phyloP scores from a whole-genome alignment of 345 rosid species.

The Passiflora organensis region DNA sequence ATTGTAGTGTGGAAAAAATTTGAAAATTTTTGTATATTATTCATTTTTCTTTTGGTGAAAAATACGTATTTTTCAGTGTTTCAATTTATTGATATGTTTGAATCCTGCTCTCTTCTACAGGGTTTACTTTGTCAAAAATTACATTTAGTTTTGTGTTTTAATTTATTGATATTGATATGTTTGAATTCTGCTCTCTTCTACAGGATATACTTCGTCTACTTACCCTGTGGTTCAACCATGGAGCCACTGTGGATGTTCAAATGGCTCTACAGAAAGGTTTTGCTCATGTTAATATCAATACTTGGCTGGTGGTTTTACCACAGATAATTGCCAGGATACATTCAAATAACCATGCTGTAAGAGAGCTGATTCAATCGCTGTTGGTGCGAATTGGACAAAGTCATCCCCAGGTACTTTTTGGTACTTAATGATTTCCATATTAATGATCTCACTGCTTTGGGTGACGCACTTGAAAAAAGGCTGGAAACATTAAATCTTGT shows the following conservation, averaged over 20 bases:
- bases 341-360: conserved; percentile 87
- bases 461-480: not conserved
- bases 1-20: no score
- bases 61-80: no score
- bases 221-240: conserved; percentile 98
- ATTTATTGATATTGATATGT: no score
- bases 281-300: conserved; percentile 79
- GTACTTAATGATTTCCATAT: conserved; percentile 3
- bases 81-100: no score
- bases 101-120: conserved; percentile 38
- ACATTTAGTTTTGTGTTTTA: no score
- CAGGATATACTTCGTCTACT: conserved; percentile 99
- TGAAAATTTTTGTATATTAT: no score
- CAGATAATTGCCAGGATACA: conserved; percentile 99
- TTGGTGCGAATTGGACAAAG: conserved; percentile 88
- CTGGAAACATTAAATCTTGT: not conserved
- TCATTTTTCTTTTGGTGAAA: no score
- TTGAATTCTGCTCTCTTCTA: conserved; percentile 18
- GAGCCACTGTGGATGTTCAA: conserved; percentile 89
- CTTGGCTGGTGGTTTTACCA: conserved; percentile 96
- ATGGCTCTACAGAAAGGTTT: conserved; percentile 80
- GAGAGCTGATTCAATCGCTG: conserved; percentile 91
- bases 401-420: conserved; percentile 86
- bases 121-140: conserved; percentile 16
- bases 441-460: not conserved